Base-by-base conservation (phyloP, 73 alveolate genomes). In the Effrenium voratum region DNA sequence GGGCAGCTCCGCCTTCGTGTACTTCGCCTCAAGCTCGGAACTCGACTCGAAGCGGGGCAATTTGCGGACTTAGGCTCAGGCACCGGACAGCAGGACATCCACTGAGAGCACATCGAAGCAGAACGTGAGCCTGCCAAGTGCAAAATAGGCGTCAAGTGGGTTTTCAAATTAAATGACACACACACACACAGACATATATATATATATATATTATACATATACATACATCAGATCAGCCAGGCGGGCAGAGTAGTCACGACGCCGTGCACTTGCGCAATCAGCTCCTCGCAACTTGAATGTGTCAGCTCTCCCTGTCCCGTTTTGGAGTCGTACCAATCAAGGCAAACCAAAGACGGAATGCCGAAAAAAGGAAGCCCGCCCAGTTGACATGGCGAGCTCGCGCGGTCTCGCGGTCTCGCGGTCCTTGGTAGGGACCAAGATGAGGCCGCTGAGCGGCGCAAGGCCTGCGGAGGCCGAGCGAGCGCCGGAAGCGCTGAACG, bases 341-440 rank as follows among this genome's bases (percentile, higher is more conserved):
- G n/a, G n/a, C n/a, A n/a, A n/a, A n/a, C n/a, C n/a, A n/a, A n/a
- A n/a, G n/a, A n/a, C n/a, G n/a, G n/a, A n/a, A n/a, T n/a, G n/a
- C n/a, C n/a, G n/a, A n/a, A n/a, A n/a, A n/a, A n/a, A 19, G 68
- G 68, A 55, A 28, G 32, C 26, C 34, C 32, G 2, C 3, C 73
- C 36, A 19, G 0, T 2, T 38, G 75, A 4, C 75, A 60, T 28
- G 73, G 5, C 32, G 30, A 16, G 30, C 10, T 19, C 12, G 3
- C 40, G 38, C 2, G 38, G 8, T 19, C 3, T 16, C 34, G 30
- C 75, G 30, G 30, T 13, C 10, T 60, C 10, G 75, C 75, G 22
- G 34, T 46, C 98, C 91, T 91, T 91, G 98, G 98, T 73, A 19
- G 98, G 98, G 55, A 91, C 98, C 57, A 91, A 49, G 34, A 91